Percentiles rank a stretch among this genome's conserved stretches.
Evolutionary conservation across 208 protist species (phyloP).

Genomic region (Herpetomonas tarakana): DNA sequence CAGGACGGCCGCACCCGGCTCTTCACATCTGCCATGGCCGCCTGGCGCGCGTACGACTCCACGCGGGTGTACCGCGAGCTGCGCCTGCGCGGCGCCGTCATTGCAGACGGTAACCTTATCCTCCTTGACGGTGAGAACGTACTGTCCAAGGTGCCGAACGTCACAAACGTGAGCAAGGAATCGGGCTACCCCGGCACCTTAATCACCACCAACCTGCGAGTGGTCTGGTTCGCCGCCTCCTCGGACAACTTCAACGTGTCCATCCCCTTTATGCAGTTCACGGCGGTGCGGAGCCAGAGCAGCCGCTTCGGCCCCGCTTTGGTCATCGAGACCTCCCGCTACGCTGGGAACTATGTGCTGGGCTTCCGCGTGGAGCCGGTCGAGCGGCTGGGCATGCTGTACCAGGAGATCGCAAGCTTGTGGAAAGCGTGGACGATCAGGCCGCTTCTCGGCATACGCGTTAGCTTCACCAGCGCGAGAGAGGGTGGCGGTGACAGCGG

Average conservation of each 20-base stretch:
- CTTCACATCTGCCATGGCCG: constrained; percentile 78
- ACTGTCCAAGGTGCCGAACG: constrained; percentile 71
- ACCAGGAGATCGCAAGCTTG: constrained; percentile 74
- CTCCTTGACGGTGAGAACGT: constrained; percentile 89
- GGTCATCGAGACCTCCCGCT: constrained; percentile 70
- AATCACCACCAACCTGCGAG: constrained; percentile 93
- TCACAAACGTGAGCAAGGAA: constrained; percentile 92
- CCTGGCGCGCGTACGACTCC: constrained; percentile 94
- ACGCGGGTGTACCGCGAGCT: constrained; percentile 93
- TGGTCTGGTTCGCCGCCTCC: constrained; percentile 93
- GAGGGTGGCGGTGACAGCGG: constrained; percentile 6
- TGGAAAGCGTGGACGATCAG: constrained; percentile 73
- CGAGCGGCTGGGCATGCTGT: constrained; percentile 65
- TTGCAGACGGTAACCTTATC: constrained; percentile 83
- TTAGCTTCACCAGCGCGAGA: background rate
- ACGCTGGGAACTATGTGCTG: constrained; percentile 75
- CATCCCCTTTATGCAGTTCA: constrained; percentile 95
- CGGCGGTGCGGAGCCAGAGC: constrained; percentile 55
- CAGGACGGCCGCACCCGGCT: constrained; percentile 31
- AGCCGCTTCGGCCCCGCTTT: constrained; percentile 85
- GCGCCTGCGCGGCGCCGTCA: constrained; percentile 89
- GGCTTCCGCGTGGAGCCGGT: constrained; percentile 87
- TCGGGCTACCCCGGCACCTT: constrained; percentile 91
- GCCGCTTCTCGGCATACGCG: constrained; percentile 82
- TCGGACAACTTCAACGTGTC: constrained; percentile 94